Percentiles rank a stretch among this genome's conserved stretches.
phyloP scores from a whole-genome alignment of 345 rosid genomes.

The Syzygium jambos region DNA sequence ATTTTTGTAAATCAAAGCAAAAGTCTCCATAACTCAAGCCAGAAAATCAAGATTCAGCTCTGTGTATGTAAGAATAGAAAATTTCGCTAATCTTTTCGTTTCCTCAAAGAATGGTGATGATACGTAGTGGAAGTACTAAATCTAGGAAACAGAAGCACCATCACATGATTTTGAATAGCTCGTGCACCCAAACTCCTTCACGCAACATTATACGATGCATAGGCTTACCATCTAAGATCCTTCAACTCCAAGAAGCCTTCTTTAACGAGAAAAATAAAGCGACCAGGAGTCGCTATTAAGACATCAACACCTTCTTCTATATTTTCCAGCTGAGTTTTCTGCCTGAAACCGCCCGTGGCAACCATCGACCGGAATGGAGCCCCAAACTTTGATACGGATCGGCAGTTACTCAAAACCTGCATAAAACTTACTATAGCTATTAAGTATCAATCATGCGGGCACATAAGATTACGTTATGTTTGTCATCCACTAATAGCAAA shows the following conservation, averaged over 20 bases:
- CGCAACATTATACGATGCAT: not conserved
- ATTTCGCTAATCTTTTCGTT: not conserved
- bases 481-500: not conserved
- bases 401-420: constrained; percentile 80
- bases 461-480: not conserved
- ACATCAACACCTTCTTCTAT: constrained; percentile 76
- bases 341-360: constrained; percentile 85
- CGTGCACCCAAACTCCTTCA: not conserved
- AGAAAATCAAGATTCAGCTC: not conserved
- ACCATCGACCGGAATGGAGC: constrained; percentile 90
- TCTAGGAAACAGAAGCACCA: not conserved
- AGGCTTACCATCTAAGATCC: constrained; percentile 61
- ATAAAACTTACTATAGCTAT: constrained; percentile 4
- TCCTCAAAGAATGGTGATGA: not conserved
- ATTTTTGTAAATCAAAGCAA: not conserved
- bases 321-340: constrained; percentile 79
- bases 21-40: not conserved
- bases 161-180: not conserved
- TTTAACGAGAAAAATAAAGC: constrained; percentile 68
- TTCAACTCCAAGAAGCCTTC: constrained; percentile 60
- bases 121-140: not conserved
- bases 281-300: constrained; percentile 94
- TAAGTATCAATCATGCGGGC: not conserved
- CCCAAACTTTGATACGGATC: constrained; percentile 69
- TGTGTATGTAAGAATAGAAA: not conserved